Conservation (phyloP, 2,329 filamentous ascomycete genomes). For the Cladobotryum mycophilum region DNA sequence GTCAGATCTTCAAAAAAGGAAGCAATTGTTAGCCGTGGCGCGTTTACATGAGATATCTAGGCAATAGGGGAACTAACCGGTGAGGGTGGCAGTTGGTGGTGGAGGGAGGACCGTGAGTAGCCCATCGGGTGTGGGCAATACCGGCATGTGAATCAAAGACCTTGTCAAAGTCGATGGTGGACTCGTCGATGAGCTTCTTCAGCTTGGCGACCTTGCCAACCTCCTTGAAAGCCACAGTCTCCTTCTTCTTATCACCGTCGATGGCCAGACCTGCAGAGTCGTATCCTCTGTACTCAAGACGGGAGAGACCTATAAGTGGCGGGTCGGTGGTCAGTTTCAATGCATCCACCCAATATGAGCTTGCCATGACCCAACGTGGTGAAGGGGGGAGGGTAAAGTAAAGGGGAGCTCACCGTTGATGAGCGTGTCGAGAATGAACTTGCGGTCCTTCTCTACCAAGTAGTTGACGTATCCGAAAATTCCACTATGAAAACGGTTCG, state of each 20-base stretch:
- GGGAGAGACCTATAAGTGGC: conserved; percentile 64
- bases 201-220: conserved; percentile 98
- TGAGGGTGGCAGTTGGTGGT: conserved; percentile 97
- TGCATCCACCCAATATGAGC: not conserved
- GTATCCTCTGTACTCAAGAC: conserved; percentile 97
- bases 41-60: not conserved
- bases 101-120: conserved; percentile 91
- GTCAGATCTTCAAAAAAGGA: conserved; percentile 62
- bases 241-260: conserved; percentile 98
- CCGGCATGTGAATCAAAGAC: conserved; percentile 96
- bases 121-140: conserved; percentile 98
- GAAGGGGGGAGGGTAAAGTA: conserved; percentile 1
- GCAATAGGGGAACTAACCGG: conserved; percentile 53
- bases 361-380: not conserved
- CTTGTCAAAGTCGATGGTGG: conserved; percentile 80
- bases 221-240: conserved; percentile 97
- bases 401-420: conserved; percentile 69
- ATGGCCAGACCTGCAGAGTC: conserved; percentile 94
- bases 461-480: conserved; percentile 99
- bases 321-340: conserved; percentile 19
- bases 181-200: conserved; percentile 82
- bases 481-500: conserved; percentile 51
- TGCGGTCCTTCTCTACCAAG: conserved; percentile 96
- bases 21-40: conserved; percentile 9
- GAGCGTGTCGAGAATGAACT: conserved; percentile 90